Percentiles rank a stretch among this genome's conserved stretches.
phyloP scores from a whole-genome alignment of 2,329 filamentous ascomycete species.

The Trichocomaceae sp. region DNA sequence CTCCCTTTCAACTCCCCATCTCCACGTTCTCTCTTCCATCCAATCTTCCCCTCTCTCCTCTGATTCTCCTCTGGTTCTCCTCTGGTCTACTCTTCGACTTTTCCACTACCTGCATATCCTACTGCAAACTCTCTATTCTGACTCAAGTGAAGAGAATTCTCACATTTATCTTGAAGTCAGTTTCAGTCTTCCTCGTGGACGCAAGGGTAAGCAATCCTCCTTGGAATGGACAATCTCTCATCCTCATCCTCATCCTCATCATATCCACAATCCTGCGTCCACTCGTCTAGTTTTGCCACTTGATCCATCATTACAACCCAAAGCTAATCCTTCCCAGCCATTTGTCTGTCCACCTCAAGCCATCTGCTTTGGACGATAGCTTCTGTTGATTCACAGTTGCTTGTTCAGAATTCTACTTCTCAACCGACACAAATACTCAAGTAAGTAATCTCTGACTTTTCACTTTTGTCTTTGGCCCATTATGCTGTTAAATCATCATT shows the following conservation, averaged over 20 bases:
- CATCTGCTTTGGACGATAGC: background rate
- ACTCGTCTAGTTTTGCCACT: background rate
- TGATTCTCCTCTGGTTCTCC: too few relatives aligned
- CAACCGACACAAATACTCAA: too few relatives aligned
- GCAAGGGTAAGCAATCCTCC: background rate
- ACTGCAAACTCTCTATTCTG: background rate
- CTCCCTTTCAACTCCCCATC: background rate
- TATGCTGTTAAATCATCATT: background rate
- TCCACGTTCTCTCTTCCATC: background rate
- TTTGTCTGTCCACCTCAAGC: background rate
- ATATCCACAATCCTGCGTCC: too few relatives aligned
- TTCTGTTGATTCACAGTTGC: background rate
- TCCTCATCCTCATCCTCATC: background rate
- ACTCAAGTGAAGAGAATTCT: too few relatives aligned
- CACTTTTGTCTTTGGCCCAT: background rate
- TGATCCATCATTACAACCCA: background rate
- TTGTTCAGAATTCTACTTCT: background rate
- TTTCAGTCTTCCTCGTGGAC: too few relatives aligned
- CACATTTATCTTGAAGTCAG: too few relatives aligned
- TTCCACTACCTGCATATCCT: too few relatives aligned
- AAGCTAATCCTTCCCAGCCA: background rate
- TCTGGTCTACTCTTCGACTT: too few relatives aligned
- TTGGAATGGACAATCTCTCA: background rate
- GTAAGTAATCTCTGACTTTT: background rate
- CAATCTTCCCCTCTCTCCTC: background rate